Percentiles rank a stretch among this genome's conserved stretches.
These are phyloP conservation scores for Nemania abortiva DNA, from an alignment of 2,329 filamentous ascomycete genomes.

Conservation along the genomic window DNA sequence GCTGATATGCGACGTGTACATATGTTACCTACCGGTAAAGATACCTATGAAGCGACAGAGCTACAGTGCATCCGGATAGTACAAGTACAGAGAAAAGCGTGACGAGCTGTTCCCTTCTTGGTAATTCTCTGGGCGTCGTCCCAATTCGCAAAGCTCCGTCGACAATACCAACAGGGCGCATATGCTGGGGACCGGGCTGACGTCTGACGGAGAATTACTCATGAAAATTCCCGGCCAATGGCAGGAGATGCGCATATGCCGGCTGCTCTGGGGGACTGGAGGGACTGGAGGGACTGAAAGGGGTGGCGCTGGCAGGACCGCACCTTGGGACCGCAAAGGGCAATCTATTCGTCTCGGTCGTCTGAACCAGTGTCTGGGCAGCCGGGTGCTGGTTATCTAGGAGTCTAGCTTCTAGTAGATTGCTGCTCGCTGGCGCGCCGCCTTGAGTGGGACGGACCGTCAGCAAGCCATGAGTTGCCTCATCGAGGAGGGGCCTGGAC, in stretches of 20 bases:
- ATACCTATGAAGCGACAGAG: background rate
- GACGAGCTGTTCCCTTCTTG: conserved; percentile 39
- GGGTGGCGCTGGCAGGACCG: background rate
- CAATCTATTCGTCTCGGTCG: conserved; percentile 39
- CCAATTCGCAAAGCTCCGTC: conserved; percentile 35
- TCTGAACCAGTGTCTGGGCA: conserved; percentile 28
- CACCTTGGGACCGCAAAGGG: conserved; percentile 22
- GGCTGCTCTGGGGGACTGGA: conserved; percentile 32
- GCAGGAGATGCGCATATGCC: conserved; percentile 29
- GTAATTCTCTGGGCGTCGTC: conserved; percentile 34
- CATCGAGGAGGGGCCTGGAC: conserved; percentile 13
- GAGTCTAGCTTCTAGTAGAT: background rate
- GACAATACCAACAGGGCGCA: conserved; percentile 23
- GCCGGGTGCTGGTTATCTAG: background rate
- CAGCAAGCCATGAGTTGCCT: conserved; percentile 25
- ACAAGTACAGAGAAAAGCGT: conserved; percentile 21
- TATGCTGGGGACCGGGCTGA: conserved; percentile 42
- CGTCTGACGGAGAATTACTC: conserved; percentile 46
- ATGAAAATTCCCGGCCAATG: conserved; percentile 47
- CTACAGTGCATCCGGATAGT: background rate
- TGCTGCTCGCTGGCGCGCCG: conserved; percentile 27
- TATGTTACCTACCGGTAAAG: background rate
- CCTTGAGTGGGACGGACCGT: conserved; percentile 45
- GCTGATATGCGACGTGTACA: conserved; percentile 15
- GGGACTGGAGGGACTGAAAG: background rate